Evolutionary conservation across 2,329 filamentous ascomycete species (phyloP).

Genomic region (Trichoderma koningiopsis): DNA sequence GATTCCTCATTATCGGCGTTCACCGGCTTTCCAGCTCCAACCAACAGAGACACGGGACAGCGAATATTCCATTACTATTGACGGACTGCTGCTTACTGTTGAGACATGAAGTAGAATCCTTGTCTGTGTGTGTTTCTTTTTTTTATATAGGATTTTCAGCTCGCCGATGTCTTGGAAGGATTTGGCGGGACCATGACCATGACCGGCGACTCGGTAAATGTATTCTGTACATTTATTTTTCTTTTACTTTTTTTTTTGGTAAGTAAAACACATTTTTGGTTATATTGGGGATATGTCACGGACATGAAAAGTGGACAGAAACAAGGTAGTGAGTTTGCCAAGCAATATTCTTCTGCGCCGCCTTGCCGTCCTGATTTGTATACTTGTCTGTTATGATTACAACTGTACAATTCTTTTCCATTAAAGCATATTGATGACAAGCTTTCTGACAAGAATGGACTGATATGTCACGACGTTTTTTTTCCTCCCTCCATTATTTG

Average conservation of each 20-base stretch:
- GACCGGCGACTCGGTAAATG: neutral
- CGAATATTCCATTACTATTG: too few relatives aligned
- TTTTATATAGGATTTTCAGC: neutral
- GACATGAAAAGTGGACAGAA: neutral
- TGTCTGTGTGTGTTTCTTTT: neutral
- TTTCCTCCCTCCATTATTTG: neutral
- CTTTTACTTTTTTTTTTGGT: neutral
- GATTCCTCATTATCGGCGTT: neutral
- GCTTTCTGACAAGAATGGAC: neutral
- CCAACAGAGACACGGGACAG: neutral
- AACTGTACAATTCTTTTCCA: neutral
- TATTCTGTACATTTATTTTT: neutral
- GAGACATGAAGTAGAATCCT: neutral
- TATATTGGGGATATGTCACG: neutral
- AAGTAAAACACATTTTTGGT: too few relatives aligned
- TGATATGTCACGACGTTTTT: neutral
- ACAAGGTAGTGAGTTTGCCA: neutral
- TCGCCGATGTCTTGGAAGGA: constrained; percentile 19
- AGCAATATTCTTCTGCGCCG: neutral
- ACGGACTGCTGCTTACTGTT: neutral
- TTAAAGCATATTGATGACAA: neutral
- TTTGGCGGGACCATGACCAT: neutral
- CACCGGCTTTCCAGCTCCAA: neutral
- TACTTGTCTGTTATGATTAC: neutral
- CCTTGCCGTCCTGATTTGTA: neutral